phyloP scores from a whole-genome alignment of 179 eudicot species.

The Gypsophila paniculata region DNA sequence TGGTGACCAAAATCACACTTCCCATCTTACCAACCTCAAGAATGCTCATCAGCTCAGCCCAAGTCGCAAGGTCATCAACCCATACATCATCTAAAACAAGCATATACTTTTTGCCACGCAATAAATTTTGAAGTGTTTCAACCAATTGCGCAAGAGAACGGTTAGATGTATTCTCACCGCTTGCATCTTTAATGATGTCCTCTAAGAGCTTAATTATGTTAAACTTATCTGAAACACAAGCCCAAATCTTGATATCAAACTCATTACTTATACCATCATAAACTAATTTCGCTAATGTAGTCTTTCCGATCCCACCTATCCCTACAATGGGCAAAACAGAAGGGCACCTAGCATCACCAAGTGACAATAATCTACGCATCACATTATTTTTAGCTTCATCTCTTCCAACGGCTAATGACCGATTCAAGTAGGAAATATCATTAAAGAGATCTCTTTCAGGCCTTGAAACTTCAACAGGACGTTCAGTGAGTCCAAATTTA shows the following conservation, averaged over 20 bases:
- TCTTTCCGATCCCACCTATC: slow-evolving; percentile 47
- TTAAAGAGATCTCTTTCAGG: no score
- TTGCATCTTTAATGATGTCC: slow-evolving; percentile 35
- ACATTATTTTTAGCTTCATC: neutral
- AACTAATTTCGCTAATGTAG: slow-evolving; percentile 34
- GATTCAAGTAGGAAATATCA: no score
- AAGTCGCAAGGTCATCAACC: slow-evolving; percentile 33
- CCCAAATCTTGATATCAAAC: slow-evolving; percentile 43
- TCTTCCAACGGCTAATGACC: no score
- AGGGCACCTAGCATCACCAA: neutral
- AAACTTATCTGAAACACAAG: slow-evolving; percentile 29
- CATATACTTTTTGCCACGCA: slow-evolving; percentile 26
- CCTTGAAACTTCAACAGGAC: no score
- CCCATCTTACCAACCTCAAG: slow-evolving; percentile 23
- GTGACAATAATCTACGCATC: neutral
- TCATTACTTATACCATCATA: slow-evolving; percentile 21
- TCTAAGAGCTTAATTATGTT: slow-evolving; percentile 24
- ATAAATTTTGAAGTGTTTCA: slow-evolving; percentile 16
- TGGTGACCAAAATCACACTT: slow-evolving; percentile 29
- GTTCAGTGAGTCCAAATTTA: no score
- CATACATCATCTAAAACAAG: slow-evolving; percentile 49
- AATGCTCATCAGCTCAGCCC: slow-evolving; percentile 33
- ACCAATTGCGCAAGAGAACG: slow-evolving; percentile 34
- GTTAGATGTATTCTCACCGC: slow-evolving; percentile 23
- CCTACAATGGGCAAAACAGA: slow-evolving; percentile 41